phyloP scores from a whole-genome alignment of 495 filamentous ascomycete species.

The Cryomyces minteri region DNA sequence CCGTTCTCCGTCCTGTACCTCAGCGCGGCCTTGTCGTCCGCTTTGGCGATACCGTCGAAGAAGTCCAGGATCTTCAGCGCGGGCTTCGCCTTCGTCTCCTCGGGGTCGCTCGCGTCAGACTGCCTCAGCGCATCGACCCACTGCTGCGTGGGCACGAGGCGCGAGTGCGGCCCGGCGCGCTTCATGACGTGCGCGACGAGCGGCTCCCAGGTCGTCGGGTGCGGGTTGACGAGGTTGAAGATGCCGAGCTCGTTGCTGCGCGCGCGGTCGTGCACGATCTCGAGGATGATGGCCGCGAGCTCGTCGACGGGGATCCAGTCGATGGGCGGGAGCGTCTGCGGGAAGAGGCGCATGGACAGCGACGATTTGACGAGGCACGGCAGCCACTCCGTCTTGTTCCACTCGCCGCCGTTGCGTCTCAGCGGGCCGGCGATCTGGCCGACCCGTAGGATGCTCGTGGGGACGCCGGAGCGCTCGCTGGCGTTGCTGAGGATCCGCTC shows the following conservation, averaged over 20 bases:
- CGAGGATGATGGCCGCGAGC: conserved; percentile 7
- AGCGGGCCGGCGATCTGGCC: background rate
- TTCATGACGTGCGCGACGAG: no score
- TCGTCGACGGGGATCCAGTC: conserved; percentile 20
- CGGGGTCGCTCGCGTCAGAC: no score
- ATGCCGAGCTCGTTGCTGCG: no score
- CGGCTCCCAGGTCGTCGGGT: background rate
- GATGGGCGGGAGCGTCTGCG: background rate
- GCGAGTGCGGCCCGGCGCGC: no score
- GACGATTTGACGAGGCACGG: conserved; percentile 13
- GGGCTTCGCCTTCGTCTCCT: no score
- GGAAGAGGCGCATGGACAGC: conserved; percentile 7
- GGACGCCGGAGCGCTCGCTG: background rate
- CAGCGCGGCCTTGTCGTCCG: no score
- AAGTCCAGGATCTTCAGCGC: no score
- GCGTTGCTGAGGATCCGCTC: background rate
- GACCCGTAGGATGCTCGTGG: background rate
- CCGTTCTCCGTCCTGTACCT: no score
- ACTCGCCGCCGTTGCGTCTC: background rate
- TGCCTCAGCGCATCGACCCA: no score
- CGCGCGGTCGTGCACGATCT: conserved; percentile 1
- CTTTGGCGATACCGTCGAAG: no score
- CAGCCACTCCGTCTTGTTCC: background rate
- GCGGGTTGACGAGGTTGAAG: background rate
- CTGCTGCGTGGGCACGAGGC: no score